Base-by-base conservation (phyloP, 352 stramenopile species). In the Saprolegnia parasitica region DNA sequence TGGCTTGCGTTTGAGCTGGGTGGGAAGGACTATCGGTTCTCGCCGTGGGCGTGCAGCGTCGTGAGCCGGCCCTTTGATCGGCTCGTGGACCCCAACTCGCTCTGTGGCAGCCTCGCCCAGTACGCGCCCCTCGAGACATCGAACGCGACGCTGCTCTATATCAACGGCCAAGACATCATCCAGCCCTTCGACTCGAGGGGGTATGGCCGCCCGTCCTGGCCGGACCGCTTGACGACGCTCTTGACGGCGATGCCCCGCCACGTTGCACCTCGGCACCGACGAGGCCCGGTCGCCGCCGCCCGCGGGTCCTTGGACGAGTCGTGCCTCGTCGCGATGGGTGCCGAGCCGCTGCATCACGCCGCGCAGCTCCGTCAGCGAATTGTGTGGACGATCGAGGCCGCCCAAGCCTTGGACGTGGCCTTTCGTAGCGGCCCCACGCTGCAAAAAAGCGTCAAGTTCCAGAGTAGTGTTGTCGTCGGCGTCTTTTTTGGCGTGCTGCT, bases 1-100 rank as follows among this genome's bases (percentile, higher is more conserved):
- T 86, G 79, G 79, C 68, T 84, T 5, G 58, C 77, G 5, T 86
- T 77, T 20, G 79, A 86, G 29, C 56, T 86, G 24, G 77, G 76
- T 15, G 77, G 81, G 21, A 50, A 71, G 45, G 37, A 72, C 0
- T 86, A 86, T 37, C 79, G 73, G 47, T 86, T 86, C 65, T 86
- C 79, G 8, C 77, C 77, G 0, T 86, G 77, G 75, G 78, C 76
- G 1, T 63, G 74, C 9, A 76, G 67, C 24, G 76, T 80, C 10
- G 46, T 84, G 10, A 64, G 76, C 26, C 81, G 74, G 23, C 72
- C 71, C 1, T 68, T 72, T 9, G 78, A 67, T 26, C 35, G n/a
- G 16, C 13, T 80, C 45, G 54, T 81, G 56, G 18, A 78, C 45
- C 55, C 39, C 0, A 75, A 86, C 54, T 63, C 67, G 67, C 46